A percentile compares a stretch with the other conserved stretches of the same genome.
Conservation (phyloP, 2,329 filamentous ascomycete genomes). For the Cercospora sesami region DNA sequence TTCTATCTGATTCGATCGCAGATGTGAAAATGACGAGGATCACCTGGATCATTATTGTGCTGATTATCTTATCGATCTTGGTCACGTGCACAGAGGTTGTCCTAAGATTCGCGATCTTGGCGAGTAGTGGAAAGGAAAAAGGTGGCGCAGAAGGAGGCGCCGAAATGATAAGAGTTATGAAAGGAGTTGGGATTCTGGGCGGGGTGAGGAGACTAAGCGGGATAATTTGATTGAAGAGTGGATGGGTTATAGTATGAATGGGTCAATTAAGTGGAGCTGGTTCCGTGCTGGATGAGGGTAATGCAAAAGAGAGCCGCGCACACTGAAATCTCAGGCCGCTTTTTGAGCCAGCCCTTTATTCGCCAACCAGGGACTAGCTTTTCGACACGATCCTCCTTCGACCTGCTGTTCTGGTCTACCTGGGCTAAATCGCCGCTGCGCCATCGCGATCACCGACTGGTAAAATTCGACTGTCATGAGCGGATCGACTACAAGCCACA, state of each 20-base stretch:
- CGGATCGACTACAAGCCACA: too few species aligned
- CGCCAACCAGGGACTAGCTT: background rate
- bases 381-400: background rate
- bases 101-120: constrained; percentile 76
- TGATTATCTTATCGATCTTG: constrained; percentile 86
- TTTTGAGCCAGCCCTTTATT: background rate
- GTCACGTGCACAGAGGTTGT: constrained; percentile 89
- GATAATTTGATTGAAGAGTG: background rate
- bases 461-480: too few species aligned
- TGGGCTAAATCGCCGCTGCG: too few species aligned
- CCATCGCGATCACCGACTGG: too few species aligned
- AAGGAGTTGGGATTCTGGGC: constrained; percentile 1
- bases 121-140: constrained; percentile 22
- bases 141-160: background rate
- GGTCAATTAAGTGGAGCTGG: too few species aligned
- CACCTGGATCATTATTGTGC: constrained; percentile 96
- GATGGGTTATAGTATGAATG: background rate
- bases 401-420: background rate
- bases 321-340: background rate
- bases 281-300: too few species aligned
- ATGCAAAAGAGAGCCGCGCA: background rate
- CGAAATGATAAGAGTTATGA: constrained; percentile 1
- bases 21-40: constrained; percentile 94
- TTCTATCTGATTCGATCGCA: constrained; percentile 85
- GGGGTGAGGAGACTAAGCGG: constrained; percentile 2